Conservation (phyloP, 2,329 filamentous ascomycete genomes). For the Chaetomium olivaceum region DNA sequence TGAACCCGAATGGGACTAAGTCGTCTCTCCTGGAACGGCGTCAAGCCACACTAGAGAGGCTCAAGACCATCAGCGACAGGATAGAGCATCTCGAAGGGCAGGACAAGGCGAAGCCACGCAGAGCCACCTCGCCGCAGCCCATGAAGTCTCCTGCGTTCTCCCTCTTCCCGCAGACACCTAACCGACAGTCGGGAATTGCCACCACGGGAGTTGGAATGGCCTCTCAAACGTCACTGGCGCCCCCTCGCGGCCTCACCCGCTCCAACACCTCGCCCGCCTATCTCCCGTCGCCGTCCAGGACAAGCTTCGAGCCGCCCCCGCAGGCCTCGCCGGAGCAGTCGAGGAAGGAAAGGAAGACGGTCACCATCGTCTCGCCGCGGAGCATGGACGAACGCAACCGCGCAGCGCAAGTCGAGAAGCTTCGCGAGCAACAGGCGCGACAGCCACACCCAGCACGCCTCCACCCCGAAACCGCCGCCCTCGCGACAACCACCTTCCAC, state of each 20-base stretch:
- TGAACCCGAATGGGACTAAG: slow-evolving; percentile 49
- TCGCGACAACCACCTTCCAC: slow-evolving; percentile 18
- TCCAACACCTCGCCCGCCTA: slow-evolving; percentile 58
- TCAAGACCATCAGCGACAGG: slow-evolving; percentile 55
- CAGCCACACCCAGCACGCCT: slow-evolving; percentile 6
- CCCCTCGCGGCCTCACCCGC: slow-evolving; percentile 42
- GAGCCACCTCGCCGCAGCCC: slow-evolving; percentile 53
- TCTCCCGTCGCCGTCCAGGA: slow-evolving; percentile 46
- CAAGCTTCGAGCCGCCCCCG: slow-evolving; percentile 38
- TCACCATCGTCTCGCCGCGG: slow-evolving; percentile 34
- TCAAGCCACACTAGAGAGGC: slow-evolving; percentile 59
- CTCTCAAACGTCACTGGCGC: slow-evolving; percentile 22
- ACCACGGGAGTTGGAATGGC: slow-evolving; percentile 15
- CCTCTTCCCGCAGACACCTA: slow-evolving; percentile 45
- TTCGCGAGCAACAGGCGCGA: slow-evolving; percentile 29
- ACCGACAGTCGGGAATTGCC: slow-evolving; percentile 27
- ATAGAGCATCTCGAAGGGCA: slow-evolving; percentile 42
- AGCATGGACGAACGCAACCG: slow-evolving; percentile 34
- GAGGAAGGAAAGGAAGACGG: slow-evolving; percentile 31
- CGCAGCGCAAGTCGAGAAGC: slow-evolving; percentile 27
- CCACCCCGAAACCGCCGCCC: neutral
- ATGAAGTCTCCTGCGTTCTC: slow-evolving; percentile 48
- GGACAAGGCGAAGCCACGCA: slow-evolving; percentile 39
- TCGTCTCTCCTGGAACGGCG: slow-evolving; percentile 55
- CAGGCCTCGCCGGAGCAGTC: slow-evolving; percentile 23